Evolutionary conservation across 495 filamentous ascomycete genomes (phyloP).

Genomic region (Friedmanniomyces simplex): DNA sequence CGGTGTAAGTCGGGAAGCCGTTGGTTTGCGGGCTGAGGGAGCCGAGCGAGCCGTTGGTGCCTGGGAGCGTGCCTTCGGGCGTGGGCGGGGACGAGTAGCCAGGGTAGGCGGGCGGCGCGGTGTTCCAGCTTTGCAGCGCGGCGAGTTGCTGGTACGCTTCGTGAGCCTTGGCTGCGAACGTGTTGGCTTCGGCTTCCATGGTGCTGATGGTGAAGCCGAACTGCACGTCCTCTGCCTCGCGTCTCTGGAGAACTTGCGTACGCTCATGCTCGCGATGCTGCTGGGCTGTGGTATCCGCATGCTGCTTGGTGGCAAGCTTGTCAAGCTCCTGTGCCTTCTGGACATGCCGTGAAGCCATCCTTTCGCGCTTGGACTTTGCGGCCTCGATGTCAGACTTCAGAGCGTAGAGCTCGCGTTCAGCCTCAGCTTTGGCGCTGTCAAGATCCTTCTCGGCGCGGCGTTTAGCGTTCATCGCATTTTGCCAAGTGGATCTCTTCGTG

Average conservation of each 20-base stretch:
- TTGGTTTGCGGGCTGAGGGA: conserved; percentile 14
- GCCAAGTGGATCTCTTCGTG: conserved; percentile 49
- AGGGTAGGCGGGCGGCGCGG: conserved; percentile 32
- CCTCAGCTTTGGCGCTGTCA: conserved; percentile 49
- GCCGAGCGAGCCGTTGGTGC: conserved; percentile 22
- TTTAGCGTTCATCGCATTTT: conserved; percentile 52
- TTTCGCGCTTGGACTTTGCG: conserved; percentile 65
- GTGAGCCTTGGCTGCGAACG: background rate
- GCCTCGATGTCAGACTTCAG: conserved; percentile 57
- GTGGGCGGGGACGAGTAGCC: conserved; percentile 25
- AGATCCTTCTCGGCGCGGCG: conserved; percentile 50
- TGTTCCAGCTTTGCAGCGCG: conserved; percentile 56
- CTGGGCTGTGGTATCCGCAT: conserved; percentile 14
- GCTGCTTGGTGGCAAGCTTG: conserved; percentile 54
- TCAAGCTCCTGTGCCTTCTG: conserved; percentile 72
- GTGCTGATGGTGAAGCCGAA: background rate
- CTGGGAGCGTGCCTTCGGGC: conserved; percentile 29
- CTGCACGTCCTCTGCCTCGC: conserved; percentile 5
- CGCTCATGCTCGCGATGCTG: conserved; percentile 20
- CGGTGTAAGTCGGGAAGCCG: conserved; percentile 6
- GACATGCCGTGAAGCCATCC: conserved; percentile 61
- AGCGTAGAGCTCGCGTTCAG: conserved; percentile 52
- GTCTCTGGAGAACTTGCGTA: conserved; percentile 6
- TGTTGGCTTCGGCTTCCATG: conserved; percentile 9
- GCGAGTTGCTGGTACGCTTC: conserved; percentile 36